A percentile compares a stretch with the other conserved stretches of the same genome.
These are phyloP conservation scores for Dendrobium chrysotoxum DNA, from an alignment of 106 monocot genomes.

Conservation along the genomic window DNA sequence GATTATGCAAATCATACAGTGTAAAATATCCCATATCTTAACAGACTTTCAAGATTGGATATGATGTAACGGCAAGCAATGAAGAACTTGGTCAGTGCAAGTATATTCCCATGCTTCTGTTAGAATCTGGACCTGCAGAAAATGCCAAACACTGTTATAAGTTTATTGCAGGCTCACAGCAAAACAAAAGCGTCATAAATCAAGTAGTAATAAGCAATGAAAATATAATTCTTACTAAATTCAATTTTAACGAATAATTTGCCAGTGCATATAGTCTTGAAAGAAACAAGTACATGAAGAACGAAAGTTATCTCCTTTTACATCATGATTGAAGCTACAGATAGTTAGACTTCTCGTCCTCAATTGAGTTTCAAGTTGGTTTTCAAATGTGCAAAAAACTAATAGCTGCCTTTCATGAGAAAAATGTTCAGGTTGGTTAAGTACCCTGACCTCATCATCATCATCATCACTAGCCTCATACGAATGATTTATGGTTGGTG, in stretches of 20 bases:
- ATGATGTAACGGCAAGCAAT: conserved; percentile 95
- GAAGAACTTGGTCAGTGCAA: conserved; percentile 59
- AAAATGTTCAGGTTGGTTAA: background rate
- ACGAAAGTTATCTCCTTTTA: background rate
- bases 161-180: background rate
- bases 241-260: background rate
- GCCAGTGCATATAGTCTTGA: background rate
- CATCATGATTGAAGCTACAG: background rate
- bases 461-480: background rate
- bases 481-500: background rate
- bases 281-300: background rate
- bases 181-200: background rate
- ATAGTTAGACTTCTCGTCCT: background rate
- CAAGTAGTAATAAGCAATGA: background rate
- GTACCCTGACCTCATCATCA: background rate
- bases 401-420: background rate
- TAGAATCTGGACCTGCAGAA: conserved; percentile 78
- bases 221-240: background rate
- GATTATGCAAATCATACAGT: background rate
- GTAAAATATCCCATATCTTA: background rate
- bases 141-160: conserved; percentile 1
- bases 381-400: background rate
- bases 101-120: conserved; percentile 88
- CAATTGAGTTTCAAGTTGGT: too few species aligned
- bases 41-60: conserved; percentile 38